Evolutionary conservation across 1,139 yeast genomes (phyloP), one percentile per base, ranked within the genome.

Genomic region (Yamadazyma dendronema): DNA sequence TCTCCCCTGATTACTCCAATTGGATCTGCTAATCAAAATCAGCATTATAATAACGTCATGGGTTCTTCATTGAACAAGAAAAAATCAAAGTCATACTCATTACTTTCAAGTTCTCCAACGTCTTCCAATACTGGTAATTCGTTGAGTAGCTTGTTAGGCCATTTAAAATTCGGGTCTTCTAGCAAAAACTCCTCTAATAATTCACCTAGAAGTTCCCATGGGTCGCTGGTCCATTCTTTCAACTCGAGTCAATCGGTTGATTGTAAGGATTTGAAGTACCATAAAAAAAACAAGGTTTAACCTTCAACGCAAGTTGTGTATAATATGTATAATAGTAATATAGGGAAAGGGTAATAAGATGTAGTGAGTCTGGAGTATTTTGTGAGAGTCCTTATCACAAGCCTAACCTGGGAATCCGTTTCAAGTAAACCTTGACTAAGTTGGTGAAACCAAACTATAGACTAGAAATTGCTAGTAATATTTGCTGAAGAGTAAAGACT

Each of bases 121-220:
- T 28, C 26, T 25, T 17, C 32, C 12, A 15, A 15, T 14, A 16
- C 15, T 14, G 12, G 15, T 22, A 30, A 23, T 15, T 38, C 44
- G 11, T 36, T 41, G 19, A 29, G 41, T 2, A 42, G 28, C 21
- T 35, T 48, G 13, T 35, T 47, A 29, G 37, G 41, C 30, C 50
- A 48, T 36, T 39, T 48, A 19, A 48, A 46, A 31, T 35, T 41
- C 19, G 35, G 33, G 14, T 23, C 36, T 15, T n/a, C n/a, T n/a
- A n/a, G n/a, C n/a, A 15, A 27, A n/a, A 31, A 22, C 14, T 35
- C 42, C 10, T 24, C 34, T 4, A 25, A 25, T 11, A 28, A 10
- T 27, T 39, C 39, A 2, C 19, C 21, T 21, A 12, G 17, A 3
- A 22, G 32, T 22, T 39, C 44, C 26, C 6, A 19, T 7, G 9